A percentile compares a stretch with the other conserved stretches of the same genome.
phyloP scores from a whole-genome alignment of 2,329 filamentous ascomycete genomes.

The Chaetomiaceae sp. region DNA sequence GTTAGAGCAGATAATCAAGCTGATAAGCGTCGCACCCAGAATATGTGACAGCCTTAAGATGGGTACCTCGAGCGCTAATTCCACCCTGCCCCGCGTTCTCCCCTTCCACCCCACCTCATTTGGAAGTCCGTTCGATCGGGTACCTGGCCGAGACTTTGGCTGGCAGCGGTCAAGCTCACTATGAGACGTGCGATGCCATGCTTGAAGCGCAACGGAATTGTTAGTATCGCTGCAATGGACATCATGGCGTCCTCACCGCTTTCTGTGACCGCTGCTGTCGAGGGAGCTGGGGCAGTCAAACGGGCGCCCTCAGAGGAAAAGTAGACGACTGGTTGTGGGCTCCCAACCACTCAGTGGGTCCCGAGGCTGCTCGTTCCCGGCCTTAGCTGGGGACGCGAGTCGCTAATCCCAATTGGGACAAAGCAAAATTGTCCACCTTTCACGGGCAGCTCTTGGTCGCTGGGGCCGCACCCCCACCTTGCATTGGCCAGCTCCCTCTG shows the following conservation, averaged over 20 bases:
- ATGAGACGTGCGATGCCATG: background rate
- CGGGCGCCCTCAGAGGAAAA: background rate
- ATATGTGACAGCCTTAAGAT: slow-evolving; percentile 9
- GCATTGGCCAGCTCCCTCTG: slow-evolving; percentile 20
- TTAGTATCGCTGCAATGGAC: background rate
- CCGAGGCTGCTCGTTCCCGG: slow-evolving; percentile 19
- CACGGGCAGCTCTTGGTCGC: slow-evolving; percentile 16
- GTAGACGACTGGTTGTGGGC: slow-evolving; percentile 15
- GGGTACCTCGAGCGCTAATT: slow-evolving; percentile 8
- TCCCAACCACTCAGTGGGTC: slow-evolving; percentile 23
- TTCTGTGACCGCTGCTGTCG: slow-evolving; percentile 3
- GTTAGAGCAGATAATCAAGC: slow-evolving; percentile 3
- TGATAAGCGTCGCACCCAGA: slow-evolving; percentile 6
- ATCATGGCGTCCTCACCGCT: slow-evolving; percentile 16
- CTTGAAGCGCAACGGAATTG: background rate
- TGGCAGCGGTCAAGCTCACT: slow-evolving; percentile 6
- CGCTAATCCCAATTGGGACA: slow-evolving; percentile 22
- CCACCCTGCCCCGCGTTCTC: slow-evolving; percentile 18
- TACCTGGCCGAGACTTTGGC: slow-evolving; percentile 11
- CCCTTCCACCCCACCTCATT: slow-evolving; percentile 18
- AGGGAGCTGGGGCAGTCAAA: slow-evolving; percentile 5
- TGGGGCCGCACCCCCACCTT: slow-evolving; percentile 21
- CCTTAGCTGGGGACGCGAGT: slow-evolving; percentile 17
- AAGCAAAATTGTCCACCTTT: slow-evolving; percentile 25
- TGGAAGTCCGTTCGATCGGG: background rate